These are phyloP conservation scores for Allium sativum DNA, from an alignment of 106 monocot species.

Conservation along the genomic window DNA sequence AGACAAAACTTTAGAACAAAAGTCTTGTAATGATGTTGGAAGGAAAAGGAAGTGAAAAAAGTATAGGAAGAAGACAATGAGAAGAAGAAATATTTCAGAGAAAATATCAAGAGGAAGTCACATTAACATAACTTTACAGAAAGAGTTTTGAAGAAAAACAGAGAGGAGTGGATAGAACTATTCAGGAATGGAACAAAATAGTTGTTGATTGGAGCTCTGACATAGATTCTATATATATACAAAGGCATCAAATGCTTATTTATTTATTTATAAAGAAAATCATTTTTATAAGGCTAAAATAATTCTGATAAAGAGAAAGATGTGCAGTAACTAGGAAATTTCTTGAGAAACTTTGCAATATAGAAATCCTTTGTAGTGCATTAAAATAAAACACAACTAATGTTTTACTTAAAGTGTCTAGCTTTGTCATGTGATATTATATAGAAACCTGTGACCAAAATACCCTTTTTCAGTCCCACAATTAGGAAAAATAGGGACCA, in stretches of 20 bases:
- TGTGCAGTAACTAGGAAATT: not conserved
- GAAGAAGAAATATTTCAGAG: no score
- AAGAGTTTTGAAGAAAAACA: not conserved
- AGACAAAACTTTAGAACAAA: conserved; percentile 3
- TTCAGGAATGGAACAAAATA: conserved; percentile 5
- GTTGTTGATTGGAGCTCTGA: conserved; percentile 8
- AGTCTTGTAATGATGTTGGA: conserved; percentile 23
- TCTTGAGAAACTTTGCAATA: not conserved
- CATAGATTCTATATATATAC: conserved; percentile 5
- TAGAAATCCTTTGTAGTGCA: no score
- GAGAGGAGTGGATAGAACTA: conserved; percentile 6
- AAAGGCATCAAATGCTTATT: conserved; percentile 1
- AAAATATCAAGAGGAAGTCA: no score
- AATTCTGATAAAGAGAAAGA: no score
- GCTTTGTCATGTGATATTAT: conserved; percentile 7
- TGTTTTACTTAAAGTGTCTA: conserved; percentile 12
- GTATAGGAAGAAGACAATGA: conserved; percentile 2
- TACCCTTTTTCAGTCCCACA: conserved; percentile 1
- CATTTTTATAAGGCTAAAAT: no score
- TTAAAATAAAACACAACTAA: conserved; percentile 4
- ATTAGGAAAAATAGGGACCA: not conserved
- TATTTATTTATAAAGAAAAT: not conserved
- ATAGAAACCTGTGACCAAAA: not conserved
- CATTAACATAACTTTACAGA: no score
- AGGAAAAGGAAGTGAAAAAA: conserved; percentile 12